Percentiles rank a stretch among this genome's conserved stretches.
phyloP scores from a whole-genome alignment of 108 stramenopile genomes.

The Schizochytrium sp. region DNA sequence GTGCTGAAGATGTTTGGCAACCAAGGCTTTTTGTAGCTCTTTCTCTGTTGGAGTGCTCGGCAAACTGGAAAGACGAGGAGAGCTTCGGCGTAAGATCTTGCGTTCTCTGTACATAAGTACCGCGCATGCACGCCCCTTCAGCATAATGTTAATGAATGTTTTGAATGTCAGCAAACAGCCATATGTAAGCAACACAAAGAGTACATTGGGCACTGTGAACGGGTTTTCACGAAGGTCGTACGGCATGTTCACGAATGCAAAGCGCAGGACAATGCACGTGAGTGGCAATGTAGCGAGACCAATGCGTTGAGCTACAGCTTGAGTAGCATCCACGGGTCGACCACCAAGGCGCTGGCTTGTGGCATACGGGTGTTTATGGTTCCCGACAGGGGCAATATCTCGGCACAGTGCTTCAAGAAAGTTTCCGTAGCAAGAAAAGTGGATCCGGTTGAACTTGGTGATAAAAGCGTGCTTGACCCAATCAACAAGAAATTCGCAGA shows the following conservation, averaged over 20 bases:
- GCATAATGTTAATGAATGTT: conserved; percentile 48
- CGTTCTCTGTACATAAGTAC: conserved; percentile 47
- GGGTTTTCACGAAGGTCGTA: conserved; percentile 20
- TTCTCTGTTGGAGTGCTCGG: conserved; percentile 60
- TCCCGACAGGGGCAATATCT: conserved; percentile 75
- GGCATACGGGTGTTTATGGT: conserved; percentile 49
- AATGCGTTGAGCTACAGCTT: conserved; percentile 90
- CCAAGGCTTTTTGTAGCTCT: conserved; percentile 53
- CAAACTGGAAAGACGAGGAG: not conserved
- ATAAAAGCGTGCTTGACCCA: conserved; percentile 97
- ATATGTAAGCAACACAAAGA: conserved; percentile 12
- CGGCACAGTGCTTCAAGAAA: conserved; percentile 86
- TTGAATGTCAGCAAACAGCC: conserved; percentile 35
- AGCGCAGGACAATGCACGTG: conserved; percentile 88
- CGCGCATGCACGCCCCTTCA: conserved; percentile 30
- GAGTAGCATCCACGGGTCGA: conserved; percentile 87
- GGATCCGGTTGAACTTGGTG: conserved; percentile 94
- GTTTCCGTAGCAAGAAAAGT: conserved; percentile 84
- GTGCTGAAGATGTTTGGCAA: conserved; percentile 51
- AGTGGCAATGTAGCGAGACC: conserved; percentile 92
- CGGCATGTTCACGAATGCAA: conserved; percentile 65
- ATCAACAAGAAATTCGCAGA: conserved; percentile 88
- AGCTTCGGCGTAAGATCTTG: conserved; percentile 47
- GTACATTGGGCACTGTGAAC: conserved; percentile 13
- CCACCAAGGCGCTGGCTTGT: conserved; percentile 87